These are phyloP conservation scores for Aspergillus conjunctus DNA, from an alignment of 495 filamentous ascomycete genomes.

Conservation along the genomic window DNA sequence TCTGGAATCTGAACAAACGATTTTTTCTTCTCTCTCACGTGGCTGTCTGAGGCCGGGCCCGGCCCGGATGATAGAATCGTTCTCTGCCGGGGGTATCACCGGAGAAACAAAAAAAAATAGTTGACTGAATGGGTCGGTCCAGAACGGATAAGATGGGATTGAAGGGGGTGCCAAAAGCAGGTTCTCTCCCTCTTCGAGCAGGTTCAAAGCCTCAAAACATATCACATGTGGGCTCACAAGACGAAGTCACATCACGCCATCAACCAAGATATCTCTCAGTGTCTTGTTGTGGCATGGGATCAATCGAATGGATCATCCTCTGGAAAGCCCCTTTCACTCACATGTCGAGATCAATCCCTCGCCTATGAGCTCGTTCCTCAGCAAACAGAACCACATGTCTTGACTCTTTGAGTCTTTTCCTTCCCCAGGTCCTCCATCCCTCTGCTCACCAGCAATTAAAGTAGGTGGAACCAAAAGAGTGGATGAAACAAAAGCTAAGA, in stretches of 20 bases:
- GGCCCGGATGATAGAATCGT: no score
- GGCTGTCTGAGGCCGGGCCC: no score
- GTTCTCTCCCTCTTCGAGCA: not conserved
- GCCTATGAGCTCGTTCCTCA: no score
- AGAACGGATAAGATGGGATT: not conserved
- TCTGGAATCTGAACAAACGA: not conserved
- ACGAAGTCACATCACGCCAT: not conserved
- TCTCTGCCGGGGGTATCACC: no score
- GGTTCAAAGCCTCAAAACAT: not conserved
- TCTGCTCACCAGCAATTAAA: not conserved
- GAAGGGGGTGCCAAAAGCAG: not conserved
- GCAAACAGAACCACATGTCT: no score
- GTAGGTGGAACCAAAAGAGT: slow-evolving; percentile 7
- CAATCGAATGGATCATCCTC: not conserved
- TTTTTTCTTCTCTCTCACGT: not conserved
- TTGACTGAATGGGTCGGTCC: not conserved
- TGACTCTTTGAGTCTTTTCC: not conserved
- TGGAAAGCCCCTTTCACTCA: no score
- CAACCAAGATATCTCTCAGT: not conserved
- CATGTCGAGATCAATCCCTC: no score
- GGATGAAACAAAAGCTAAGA: slow-evolving; percentile 8
- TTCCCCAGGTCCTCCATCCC: not conserved
- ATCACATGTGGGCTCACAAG: slow-evolving; percentile 11
- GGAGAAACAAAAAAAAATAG: not conserved
- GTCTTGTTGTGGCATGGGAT: not conserved